phyloP scores from a whole-genome alignment of 257 asterid species.

The Nicotiana undulata region DNA sequence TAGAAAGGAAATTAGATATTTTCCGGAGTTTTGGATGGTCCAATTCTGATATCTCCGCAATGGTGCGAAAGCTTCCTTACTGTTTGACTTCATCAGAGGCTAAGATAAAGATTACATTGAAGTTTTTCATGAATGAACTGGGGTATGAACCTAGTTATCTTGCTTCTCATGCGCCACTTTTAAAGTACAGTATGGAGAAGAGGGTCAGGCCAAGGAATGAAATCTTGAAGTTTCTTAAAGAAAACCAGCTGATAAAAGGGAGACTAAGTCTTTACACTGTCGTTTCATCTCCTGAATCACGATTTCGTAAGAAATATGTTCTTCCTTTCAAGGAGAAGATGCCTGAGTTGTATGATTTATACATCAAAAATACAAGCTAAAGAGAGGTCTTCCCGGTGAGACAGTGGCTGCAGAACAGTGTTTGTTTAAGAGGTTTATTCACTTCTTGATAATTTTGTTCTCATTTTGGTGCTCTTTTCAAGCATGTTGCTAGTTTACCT shows the following conservation, averaged over 20 bases:
- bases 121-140: conserved; percentile 3
- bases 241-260: background rate
- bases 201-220: conserved; percentile 3
- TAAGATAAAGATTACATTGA: background rate
- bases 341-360: conserved; percentile 5
- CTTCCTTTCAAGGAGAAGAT: conserved; percentile 13
- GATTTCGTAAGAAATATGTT: conserved; percentile 7
- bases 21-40: conserved; percentile 23
- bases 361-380: background rate
- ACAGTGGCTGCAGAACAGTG: background rate
- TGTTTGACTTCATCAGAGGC: conserved; percentile 3
- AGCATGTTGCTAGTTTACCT: background rate
- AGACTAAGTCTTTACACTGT: background rate
- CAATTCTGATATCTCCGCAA: background rate
- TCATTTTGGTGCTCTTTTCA: background rate
- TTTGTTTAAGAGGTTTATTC: background rate
- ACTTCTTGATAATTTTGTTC: background rate
- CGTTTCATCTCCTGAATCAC: background rate
- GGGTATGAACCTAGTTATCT: background rate
- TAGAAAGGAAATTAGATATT: conserved; percentile 1
- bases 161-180: background rate
- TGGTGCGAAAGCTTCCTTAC: conserved; percentile 6
- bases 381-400: background rate
- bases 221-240: conserved; percentile 4
- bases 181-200: conserved; percentile 7